Evolutionary conservation across 2,329 filamentous ascomycete genomes (phyloP).

Genomic region (Tolypocladium guangdongense): DNA sequence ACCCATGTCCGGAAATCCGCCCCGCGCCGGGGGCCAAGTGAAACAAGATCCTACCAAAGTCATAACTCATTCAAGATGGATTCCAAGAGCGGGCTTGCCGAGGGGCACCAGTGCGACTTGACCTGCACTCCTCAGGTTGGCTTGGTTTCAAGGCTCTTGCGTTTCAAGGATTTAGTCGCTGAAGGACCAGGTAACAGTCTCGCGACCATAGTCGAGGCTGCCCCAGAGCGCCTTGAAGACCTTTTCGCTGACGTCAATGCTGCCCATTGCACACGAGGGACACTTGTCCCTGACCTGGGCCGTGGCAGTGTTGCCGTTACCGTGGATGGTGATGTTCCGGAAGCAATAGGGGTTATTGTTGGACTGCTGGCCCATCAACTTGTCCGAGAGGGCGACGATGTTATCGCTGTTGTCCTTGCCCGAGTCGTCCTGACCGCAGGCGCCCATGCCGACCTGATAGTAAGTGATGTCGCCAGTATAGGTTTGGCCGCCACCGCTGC

Average conservation of each 20-base stretch:
- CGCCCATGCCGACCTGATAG: slow-evolving; percentile 57
- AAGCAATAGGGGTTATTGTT: slow-evolving; percentile 64
- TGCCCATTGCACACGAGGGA: accelerated
- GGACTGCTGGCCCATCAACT: slow-evolving; percentile 51
- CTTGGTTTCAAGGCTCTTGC: not conserved
- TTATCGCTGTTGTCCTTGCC: slow-evolving; percentile 42
- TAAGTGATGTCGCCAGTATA: slow-evolving; percentile 60
- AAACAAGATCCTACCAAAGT: not conserved
- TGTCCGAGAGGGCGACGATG: slow-evolving; percentile 58
- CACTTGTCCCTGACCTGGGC: slow-evolving; percentile 66
- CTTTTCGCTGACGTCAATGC: slow-evolving; percentile 49
- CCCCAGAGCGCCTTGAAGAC: slow-evolving; percentile 44
- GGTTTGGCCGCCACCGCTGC: slow-evolving; percentile 6
- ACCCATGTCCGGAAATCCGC: not conserved
- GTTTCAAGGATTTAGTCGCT: slow-evolving; percentile 23
- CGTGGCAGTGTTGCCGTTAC: slow-evolving; percentile 44
- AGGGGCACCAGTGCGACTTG: not conserved
- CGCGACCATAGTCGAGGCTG: slow-evolving; percentile 31
- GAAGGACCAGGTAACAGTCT: slow-evolving; percentile 34
- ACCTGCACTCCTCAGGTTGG: not conserved
- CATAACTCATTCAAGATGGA: not conserved
- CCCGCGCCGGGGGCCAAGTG: not conserved
- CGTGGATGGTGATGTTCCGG: slow-evolving; percentile 52
- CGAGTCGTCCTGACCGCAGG: slow-evolving; percentile 55
- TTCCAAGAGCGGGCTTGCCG: not conserved